Evolutionary conservation across 2,329 filamentous ascomycete genomes (phyloP).

Genomic region (Lecanicillium sp.): DNA sequence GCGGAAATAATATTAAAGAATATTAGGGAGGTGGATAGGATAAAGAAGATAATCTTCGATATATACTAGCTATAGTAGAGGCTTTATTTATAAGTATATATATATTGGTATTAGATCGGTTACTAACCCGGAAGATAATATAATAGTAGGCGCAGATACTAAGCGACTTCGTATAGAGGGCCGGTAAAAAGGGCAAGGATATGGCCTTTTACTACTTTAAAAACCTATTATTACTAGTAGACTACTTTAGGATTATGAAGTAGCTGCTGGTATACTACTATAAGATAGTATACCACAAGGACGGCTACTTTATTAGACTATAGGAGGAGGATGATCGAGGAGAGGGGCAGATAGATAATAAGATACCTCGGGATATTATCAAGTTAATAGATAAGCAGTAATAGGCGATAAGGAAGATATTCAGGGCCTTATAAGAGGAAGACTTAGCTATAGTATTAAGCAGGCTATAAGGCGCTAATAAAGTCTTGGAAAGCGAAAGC

Average conservation of each 20-base stretch:
- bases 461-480: background rate
- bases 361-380: conserved; percentile 7
- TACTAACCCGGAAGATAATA: conserved; percentile 5
- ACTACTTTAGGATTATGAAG: conserved; percentile 8
- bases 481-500: background rate
- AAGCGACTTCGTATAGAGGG: conserved; percentile 1
- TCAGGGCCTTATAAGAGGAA: background rate
- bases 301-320: conserved; percentile 6
- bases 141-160: conserved; percentile 3
- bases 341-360: conserved; percentile 1
- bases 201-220: conserved; percentile 5
- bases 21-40: no score
- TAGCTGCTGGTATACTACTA: conserved; percentile 8
- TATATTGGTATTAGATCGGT: no score
- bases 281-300: conserved; percentile 4
- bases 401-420: conserved; percentile 5
- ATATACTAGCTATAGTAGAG: no score
- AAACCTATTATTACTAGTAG: conserved; percentile 4
- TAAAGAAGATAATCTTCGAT: no score
- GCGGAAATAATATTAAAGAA: no score
- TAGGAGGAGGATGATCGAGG: no score
- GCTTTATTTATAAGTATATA: no score
- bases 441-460: background rate
- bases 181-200: background rate
- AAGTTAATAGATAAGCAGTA: conserved; percentile 3